Base-by-base conservation (phyloP, 2,329 filamentous ascomycete genomes). In the Alternaria conjuncta region DNA sequence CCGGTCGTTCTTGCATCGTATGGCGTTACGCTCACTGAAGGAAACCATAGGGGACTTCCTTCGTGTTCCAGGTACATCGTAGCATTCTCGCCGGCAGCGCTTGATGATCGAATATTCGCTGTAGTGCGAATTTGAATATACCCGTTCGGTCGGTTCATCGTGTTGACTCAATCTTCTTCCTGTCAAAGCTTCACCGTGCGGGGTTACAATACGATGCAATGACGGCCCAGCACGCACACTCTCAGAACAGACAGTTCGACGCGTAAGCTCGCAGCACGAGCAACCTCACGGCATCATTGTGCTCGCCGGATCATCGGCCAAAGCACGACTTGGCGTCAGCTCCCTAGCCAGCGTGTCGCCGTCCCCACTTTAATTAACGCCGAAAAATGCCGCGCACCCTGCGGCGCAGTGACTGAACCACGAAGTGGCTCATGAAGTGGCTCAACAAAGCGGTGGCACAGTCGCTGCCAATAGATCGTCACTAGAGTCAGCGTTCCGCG, bases 401-500 rank as follows among this genome's bases (percentile, higher is more conserved):
- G 60, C 56, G 60, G 55, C 63, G 63, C 63, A 65, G 63, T 63
- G 13, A 60, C 60, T 65, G 55, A 53, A 65, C 63, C 60, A 60
- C 63, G 55, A 57, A 57, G 60, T 63, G 61, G 44, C 49, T 50
- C 55, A 60, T 43, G 49, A 26, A 30, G 60, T 60, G 60, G 60
- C 56, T 63, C 56, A 60, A 54, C 55, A 30, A 23, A 46, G 15
- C 12, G 4, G 60, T 66, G 63, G 63, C 63, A 55, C 60, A 63
- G 57, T 63, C 55, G 60, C 60, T 51, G 51, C 59, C 55, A 62
- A 62, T 58, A 41, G 47, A 41, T 32, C 26, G 36, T 23, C 20
- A n/a, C 18, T 51, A 15, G 20, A 18, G 32, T 30, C 20, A 44
- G 20, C 18, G n/a, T 45, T 20, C 10, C 43, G 57, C 25, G 32